phyloP scores from a whole-genome alignment of 2,329 filamentous ascomycete genomes.

The Microsporum audouinii region DNA sequence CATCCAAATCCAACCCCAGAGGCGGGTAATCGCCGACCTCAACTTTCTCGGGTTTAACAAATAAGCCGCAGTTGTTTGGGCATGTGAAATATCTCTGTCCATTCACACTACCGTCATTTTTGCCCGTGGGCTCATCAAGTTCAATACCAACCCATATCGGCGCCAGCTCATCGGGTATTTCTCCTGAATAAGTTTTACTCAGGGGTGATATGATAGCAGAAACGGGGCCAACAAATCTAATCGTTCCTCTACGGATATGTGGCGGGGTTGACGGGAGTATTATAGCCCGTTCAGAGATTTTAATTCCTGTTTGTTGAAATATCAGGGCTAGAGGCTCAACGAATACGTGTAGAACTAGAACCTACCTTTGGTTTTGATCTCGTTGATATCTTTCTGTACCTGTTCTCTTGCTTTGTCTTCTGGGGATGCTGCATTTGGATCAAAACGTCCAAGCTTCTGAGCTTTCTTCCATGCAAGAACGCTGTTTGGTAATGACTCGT shows the following conservation, averaged over 20 bases:
- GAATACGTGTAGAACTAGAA: background rate
- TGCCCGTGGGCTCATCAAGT: conserved; percentile 54
- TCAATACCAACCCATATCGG: conserved; percentile 48
- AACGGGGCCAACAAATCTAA: conserved; percentile 34
- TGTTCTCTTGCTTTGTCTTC: conserved; percentile 61
- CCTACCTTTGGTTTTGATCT: conserved; percentile 57
- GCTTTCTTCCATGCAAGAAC: conserved; percentile 91
- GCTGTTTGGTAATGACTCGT: conserved; percentile 74
- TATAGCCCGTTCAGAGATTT: conserved; percentile 33
- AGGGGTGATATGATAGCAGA: conserved; percentile 29
- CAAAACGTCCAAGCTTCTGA: conserved; percentile 93
- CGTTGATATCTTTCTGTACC: conserved; percentile 45
- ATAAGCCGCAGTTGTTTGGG: conserved; percentile 45
- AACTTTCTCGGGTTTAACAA: conserved; percentile 51
- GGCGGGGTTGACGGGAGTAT: conserved; percentile 33
- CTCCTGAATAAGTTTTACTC: conserved; percentile 15
- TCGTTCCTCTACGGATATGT: conserved; percentile 33
- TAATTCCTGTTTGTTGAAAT: conserved; percentile 28
- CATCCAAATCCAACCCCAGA: conserved; percentile 40
- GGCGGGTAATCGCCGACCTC: conserved; percentile 50
- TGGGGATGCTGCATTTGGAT: conserved; percentile 65
- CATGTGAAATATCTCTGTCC: conserved; percentile 46
- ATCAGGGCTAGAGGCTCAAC: background rate
- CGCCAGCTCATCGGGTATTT: conserved; percentile 13
- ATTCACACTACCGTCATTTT: conserved; percentile 49